Evolutionary conservation across 2,329 filamentous ascomycete species (phyloP).

Genomic region (Furcasterigmium sp.): DNA sequence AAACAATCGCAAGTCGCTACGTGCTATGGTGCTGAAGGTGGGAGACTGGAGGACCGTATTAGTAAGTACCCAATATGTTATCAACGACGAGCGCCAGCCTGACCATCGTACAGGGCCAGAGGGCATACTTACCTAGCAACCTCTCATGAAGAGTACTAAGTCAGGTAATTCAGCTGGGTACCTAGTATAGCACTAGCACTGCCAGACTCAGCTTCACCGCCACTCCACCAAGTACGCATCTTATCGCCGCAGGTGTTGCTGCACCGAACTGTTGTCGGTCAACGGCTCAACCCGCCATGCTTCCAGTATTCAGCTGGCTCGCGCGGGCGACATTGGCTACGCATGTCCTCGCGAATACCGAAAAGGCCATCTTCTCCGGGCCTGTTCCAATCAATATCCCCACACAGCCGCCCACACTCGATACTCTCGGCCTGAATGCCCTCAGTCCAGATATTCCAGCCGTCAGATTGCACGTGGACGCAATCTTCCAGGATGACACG

Average conservation of each 20-base stretch:
- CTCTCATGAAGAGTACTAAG: no score
- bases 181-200: not conserved
- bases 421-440: constrained; percentile 57
- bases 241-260: no score
- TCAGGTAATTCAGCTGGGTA: no score
- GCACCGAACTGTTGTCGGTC: no score
- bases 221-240: not conserved
- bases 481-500: constrained; percentile 58
- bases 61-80: no score
- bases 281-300: no score
- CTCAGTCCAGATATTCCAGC: constrained; percentile 53
- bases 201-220: not conserved
- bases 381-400: constrained; percentile 55
- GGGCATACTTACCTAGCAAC: no score
- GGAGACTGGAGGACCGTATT: no score
- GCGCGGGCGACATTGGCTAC: not conserved
- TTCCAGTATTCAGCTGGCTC: not conserved
- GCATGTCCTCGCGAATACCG: constrained; percentile 63
- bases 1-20: constrained; percentile 4
- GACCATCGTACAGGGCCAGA: no score
- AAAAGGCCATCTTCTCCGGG: constrained; percentile 84
- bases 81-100: no score
- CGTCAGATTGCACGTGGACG: constrained; percentile 59
- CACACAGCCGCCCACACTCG: constrained; percentile 47
- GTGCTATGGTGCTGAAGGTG: constrained; percentile 12